A percentile compares a stretch with the other conserved stretches of the same genome.
Evolutionary conservation across 2,329 filamentous ascomycete species (phyloP).

Genomic region (Pseudogymnoascus sp.): DNA sequence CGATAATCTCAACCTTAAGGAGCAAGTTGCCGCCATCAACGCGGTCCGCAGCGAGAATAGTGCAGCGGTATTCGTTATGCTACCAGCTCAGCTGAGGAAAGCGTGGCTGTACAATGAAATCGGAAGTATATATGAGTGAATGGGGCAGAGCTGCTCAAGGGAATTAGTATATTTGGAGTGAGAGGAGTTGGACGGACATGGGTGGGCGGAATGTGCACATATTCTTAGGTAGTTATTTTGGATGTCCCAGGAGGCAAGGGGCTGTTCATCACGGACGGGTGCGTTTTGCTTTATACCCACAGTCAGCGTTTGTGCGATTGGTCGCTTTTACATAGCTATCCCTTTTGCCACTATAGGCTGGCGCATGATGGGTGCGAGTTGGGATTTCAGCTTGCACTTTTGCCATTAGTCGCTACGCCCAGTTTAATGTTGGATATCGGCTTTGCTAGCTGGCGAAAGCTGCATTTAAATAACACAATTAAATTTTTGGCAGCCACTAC

Average conservation of each 20-base stretch:
- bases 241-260: neutral
- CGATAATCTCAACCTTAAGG: neutral
- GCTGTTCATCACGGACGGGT: neutral
- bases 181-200: neutral
- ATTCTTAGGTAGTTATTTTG: neutral
- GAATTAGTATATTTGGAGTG: neutral
- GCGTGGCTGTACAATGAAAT: neutral
- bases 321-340: neutral
- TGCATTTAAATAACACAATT: neutral
- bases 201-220: neutral
- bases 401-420: neutral
- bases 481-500: neutral
- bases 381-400: neutral
- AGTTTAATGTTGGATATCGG: neutral
- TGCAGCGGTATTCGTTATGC: neutral
- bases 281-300: neutral
- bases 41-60: neutral
- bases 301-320: neutral
- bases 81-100: neutral
- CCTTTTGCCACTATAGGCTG: neutral
- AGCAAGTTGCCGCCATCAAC: neutral
- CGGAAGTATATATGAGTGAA: neutral
- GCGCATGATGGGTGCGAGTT: neutral
- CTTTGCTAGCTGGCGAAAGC: neutral
- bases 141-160: neutral